Conservation (phyloP, 2,329 filamentous ascomycete genomes). For the Ceratocystis ficicola region DNA sequence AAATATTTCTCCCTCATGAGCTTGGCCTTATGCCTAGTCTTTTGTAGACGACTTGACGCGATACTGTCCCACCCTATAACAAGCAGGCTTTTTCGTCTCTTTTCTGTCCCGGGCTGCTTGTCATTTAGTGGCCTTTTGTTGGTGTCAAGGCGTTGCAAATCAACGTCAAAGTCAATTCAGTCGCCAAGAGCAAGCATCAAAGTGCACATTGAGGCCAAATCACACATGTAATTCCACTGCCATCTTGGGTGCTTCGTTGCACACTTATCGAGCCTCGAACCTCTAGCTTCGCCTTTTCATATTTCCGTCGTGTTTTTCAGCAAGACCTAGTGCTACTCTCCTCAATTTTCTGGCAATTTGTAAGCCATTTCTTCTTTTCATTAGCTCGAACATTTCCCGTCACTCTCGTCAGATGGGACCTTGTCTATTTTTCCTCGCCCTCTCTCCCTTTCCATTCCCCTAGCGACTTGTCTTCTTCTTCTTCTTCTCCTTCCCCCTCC, state of each 20-base stretch:
- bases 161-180: no score
- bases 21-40: no score
- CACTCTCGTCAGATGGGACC: not conserved
- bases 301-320: not conserved
- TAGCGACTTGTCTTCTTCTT: not conserved
- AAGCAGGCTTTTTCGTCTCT: no score
- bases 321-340: not conserved
- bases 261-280: not conserved
- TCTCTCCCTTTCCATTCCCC: slow-evolving; percentile 1
- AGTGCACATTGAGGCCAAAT: not conserved
- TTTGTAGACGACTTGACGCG: no score
- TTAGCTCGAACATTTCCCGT: not conserved
- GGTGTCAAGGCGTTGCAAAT: no score
- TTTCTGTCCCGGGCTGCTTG: no score
- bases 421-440: slow-evolving; percentile 6
- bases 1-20: no score
- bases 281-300: not conserved
- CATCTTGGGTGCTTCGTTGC: not conserved
- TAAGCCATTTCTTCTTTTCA: not conserved
- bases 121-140: no score
- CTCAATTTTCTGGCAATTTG: not conserved
- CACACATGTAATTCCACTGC: not conserved
- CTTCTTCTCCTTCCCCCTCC: not conserved
- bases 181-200: not conserved
- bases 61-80: no score